A percentile compares a stretch with the other conserved stretches of the same genome.
These are phyloP conservation scores for Leishmania turanica DNA, from an alignment of 208 protist genomes.

Conservation along the genomic window DNA sequence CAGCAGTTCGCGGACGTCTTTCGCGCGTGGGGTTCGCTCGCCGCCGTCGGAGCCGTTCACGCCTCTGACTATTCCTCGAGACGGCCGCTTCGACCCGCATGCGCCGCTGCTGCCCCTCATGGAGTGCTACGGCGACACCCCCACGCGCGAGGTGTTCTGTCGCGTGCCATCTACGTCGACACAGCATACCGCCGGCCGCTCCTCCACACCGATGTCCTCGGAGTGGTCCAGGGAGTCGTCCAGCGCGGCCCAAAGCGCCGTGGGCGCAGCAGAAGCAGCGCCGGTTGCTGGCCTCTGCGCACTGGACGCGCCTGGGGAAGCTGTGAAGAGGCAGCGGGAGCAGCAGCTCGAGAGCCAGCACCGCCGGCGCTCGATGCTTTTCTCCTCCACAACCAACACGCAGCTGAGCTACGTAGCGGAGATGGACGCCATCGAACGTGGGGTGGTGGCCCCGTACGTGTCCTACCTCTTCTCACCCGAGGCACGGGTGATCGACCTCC, in stretches of 20 bases:
- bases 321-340: no score
- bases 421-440: constrained; percentile 42
- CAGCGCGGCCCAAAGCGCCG: not conserved
- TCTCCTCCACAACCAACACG: constrained; percentile 13
- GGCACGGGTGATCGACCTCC: constrained; percentile 44
- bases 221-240: constrained; percentile 27
- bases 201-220: constrained; percentile 22
- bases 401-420: constrained; percentile 31
- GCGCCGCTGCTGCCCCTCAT: constrained; percentile 22
- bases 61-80: constrained; percentile 18
- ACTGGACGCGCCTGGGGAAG: not conserved
- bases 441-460: constrained; percentile 34
- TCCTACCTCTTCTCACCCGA: constrained; percentile 63
- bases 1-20: not conserved
- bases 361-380: not conserved
- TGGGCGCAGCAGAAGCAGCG: not conserved
- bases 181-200: constrained; percentile 16
- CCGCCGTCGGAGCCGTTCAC: not conserved
- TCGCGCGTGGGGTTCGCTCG: not conserved
- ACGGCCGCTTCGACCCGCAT: constrained; percentile 19
- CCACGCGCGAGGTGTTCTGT: constrained; percentile 10
- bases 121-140: constrained; percentile 29
- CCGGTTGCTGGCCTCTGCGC: not conserved
- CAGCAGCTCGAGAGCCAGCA: not conserved
- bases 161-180: constrained; percentile 19